A percentile compares a stretch with the other conserved stretches of the same genome.
Evolutionary conservation across 2,329 filamentous ascomycete species (phyloP).

Genomic region (Sclerotinia spermophila): DNA sequence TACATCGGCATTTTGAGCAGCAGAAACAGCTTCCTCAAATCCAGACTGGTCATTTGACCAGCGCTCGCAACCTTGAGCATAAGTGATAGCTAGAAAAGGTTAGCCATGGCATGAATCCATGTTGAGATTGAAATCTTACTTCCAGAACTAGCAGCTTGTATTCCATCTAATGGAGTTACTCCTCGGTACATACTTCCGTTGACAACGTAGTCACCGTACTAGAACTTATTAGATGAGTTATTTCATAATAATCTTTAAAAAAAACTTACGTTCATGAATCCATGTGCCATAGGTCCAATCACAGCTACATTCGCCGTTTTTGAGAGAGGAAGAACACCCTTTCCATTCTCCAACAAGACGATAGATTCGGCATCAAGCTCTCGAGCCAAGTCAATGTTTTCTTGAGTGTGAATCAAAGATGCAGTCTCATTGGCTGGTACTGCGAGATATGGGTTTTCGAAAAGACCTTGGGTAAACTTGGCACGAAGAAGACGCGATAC

Average conservation of each 20-base stretch:
- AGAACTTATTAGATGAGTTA: conserved; percentile 11
- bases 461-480: conserved; percentile 68
- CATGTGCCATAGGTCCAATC: conserved; percentile 72
- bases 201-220: conserved; percentile 73
- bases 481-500: conserved; percentile 61
- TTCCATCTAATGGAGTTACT: conserved; percentile 67
- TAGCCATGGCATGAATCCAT: background rate
- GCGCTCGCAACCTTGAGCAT: conserved; percentile 66
- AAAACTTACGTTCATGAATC: conserved; percentile 61
- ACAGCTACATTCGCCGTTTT: conserved; percentile 68
- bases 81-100: conserved; percentile 47
- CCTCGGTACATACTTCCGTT: conserved; percentile 56
- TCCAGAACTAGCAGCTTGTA: conserved; percentile 56
- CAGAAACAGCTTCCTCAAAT: conserved; percentile 62
- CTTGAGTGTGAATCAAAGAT: conserved; percentile 60
- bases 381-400: conserved; percentile 68
- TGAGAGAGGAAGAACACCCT: conserved; percentile 58
- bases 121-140: conserved; percentile 32
- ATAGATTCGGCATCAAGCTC: conserved; percentile 76
- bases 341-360: conserved; percentile 75
- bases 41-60: conserved; percentile 69
- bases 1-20: conserved; percentile 63
- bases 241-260: conserved; percentile 4
- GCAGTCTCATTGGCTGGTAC: conserved; percentile 53
- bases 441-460: conserved; percentile 64